Evolutionary conservation across 1,139 yeast genomes (phyloP).

Genomic region (Taiozyma sp.): DNA sequence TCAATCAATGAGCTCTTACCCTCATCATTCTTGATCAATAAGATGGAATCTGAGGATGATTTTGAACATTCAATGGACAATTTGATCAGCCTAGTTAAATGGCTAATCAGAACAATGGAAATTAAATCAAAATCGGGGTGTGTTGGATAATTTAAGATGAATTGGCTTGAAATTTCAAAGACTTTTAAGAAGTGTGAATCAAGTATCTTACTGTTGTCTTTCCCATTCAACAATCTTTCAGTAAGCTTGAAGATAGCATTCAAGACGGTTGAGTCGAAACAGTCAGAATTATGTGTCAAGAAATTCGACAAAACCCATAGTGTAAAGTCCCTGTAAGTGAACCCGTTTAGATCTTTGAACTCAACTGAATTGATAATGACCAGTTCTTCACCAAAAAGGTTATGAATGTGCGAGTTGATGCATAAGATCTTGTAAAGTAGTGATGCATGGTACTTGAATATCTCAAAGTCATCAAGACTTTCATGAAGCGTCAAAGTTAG

Average conservation of each 20-base stretch:
- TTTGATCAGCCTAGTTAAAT: conserved; percentile 18
- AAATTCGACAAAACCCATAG: conserved; percentile 45
- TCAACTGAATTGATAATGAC: conserved; percentile 41
- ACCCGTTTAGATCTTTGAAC: conserved; percentile 42
- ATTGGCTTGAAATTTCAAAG: conserved; percentile 22
- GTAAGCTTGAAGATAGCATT: conserved; percentile 38
- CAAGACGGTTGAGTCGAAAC: conserved; percentile 29
- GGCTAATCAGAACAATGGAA: conserved; percentile 19
- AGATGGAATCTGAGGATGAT: conserved; percentile 11
- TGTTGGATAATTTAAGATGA: conserved; percentile 17
- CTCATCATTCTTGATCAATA: conserved; percentile 7
- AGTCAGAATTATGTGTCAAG: conserved; percentile 26
- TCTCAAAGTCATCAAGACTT: conserved; percentile 48
- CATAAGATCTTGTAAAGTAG: conserved; percentile 47
- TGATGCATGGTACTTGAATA: conserved; percentile 53
- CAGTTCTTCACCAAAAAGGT: conserved; percentile 48
- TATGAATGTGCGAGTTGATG: conserved; percentile 40
- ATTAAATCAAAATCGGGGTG: conserved; percentile 12
- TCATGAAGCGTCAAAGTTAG: conserved; percentile 26
- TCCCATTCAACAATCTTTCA: conserved; percentile 46
- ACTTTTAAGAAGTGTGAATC: conserved; percentile 35
- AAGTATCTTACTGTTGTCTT: conserved; percentile 31
- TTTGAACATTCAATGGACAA: conserved; percentile 12
- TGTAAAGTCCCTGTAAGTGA: conserved; percentile 58
- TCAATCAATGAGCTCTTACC: conserved; percentile 17